phyloP scores from a whole-genome alignment of 1,139 yeast genomes.

The Hansenula anomala region DNA sequence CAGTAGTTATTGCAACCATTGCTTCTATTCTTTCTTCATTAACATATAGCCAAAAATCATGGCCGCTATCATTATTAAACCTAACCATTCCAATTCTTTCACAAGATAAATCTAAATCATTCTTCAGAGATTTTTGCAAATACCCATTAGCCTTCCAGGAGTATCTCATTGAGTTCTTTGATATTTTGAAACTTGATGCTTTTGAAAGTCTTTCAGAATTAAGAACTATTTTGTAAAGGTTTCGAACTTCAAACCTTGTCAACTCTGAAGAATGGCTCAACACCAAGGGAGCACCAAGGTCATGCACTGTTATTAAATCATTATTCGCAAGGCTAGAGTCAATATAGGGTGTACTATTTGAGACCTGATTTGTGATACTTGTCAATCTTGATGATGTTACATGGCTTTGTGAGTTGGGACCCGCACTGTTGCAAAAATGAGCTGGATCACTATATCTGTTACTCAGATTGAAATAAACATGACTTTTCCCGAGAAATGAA shows the following conservation, averaged over 20 bases:
- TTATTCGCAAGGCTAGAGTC: slow-evolving; percentile 12
- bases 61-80: not conserved
- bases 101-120: slow-evolving; percentile 4
- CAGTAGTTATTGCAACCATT: slow-evolving; percentile 9
- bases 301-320: slow-evolving; percentile 1
- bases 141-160: slow-evolving; percentile 17
- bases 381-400: not conserved
- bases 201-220: not conserved
- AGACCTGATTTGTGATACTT: not conserved
- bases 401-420: not conserved
- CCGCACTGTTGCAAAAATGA: not conserved
- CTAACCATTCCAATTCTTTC: slow-evolving; percentile 14
- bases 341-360: slow-evolving; percentile 5
- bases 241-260: slow-evolving; percentile 4
- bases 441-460: not conserved
- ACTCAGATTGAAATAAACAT: not conserved
- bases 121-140: slow-evolving; percentile 9
- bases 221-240: slow-evolving; percentile 2
- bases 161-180: slow-evolving; percentile 7
- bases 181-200: slow-evolving; percentile 5
- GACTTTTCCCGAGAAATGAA: not conserved
- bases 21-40: slow-evolving; percentile 12
- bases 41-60: slow-evolving; percentile 6
- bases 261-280: not conserved
- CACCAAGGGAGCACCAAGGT: slow-evolving; percentile 5